phyloP scores from a whole-genome alignment of 2,329 filamentous ascomycete species.

The Diaporthe batatas region DNA sequence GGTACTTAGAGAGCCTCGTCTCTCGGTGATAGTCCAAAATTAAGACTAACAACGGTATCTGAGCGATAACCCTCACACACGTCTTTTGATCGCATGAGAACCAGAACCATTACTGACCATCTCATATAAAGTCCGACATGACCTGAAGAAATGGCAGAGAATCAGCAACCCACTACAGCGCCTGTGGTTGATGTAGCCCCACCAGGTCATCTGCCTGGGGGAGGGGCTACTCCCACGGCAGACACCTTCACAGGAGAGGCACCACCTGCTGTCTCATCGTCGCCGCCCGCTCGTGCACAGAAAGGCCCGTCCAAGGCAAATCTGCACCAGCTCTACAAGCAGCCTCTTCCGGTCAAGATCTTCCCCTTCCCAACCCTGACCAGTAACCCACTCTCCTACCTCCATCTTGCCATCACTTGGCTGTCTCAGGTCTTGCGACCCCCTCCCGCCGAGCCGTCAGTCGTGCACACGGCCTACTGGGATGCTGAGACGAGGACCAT shows the following conservation, averaged over 20 bases:
- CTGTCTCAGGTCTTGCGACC: conserved; percentile 78
- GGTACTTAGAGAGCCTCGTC: conserved; percentile 71
- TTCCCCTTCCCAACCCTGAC: conserved; percentile 90
- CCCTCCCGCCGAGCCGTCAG: conserved; percentile 73
- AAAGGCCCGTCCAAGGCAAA: conserved; percentile 43
- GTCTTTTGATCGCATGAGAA: background rate
- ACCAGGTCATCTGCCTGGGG: background rate
- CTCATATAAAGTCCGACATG: conserved; percentile 60
- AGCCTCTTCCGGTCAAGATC: conserved; percentile 83
- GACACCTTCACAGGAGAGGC: conserved; percentile 21
- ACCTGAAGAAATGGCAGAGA: conserved; percentile 60
- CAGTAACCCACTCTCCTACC: conserved; percentile 89
- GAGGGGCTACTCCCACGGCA: conserved; percentile 13
- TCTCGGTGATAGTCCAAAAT: conserved; percentile 72
- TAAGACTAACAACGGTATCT: conserved; percentile 99
- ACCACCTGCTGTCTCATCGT: conserved; percentile 43
- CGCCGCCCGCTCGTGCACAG: conserved; percentile 40
- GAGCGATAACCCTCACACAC: conserved; percentile 63
- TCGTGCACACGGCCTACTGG: conserved; percentile 81
- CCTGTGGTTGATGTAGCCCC: conserved; percentile 33
- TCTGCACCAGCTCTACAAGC: conserved; percentile 81
- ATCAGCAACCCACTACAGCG: conserved; percentile 42
- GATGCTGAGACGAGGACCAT: conserved; percentile 86
- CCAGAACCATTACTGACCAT: conserved; percentile 38
- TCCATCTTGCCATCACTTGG: conserved; percentile 85